phyloP scores from a whole-genome alignment of 352 stramenopile genomes.

The Pythium utonaiense region DNA sequence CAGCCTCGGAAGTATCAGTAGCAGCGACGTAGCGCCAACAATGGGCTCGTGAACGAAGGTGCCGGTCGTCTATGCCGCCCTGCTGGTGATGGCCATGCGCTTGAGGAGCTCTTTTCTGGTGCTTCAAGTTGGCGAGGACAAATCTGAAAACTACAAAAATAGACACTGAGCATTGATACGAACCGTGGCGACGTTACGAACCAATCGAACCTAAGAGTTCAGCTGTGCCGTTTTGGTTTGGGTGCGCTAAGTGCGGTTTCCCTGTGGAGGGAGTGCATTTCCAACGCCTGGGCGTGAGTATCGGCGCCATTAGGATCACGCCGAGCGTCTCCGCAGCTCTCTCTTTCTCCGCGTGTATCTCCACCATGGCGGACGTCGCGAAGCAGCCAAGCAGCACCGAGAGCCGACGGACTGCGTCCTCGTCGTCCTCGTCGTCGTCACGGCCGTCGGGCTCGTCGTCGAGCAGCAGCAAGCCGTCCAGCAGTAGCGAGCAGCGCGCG shows the following conservation, averaged over 20 bases:
- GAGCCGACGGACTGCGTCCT: conserved; percentile 10
- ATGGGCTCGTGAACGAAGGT: not conserved
- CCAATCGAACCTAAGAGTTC: conserved; percentile 1
- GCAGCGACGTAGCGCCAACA: too few relatives aligned
- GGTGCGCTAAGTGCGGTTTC: conserved; percentile 3
- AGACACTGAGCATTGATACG: not conserved
- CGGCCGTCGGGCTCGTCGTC: conserved; percentile 14
- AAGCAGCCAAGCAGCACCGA: conserved; percentile 14
- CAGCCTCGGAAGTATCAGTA: too few relatives aligned
- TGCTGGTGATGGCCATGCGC: conserved; percentile 1
- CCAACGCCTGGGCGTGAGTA: not conserved
- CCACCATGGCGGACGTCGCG: conserved; percentile 32
- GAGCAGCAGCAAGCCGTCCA: conserved; percentile 10
- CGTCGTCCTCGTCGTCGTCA: conserved; percentile 12
- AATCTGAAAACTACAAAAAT: conserved; percentile 3
- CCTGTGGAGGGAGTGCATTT: conserved; percentile 5
- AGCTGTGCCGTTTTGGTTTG: not conserved
- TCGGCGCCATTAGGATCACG: not conserved
- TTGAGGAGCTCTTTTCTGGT: not conserved
- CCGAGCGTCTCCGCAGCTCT: not conserved
- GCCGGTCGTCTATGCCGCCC: conserved; percentile 15
- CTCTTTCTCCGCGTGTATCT: not conserved
- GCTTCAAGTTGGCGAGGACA: conserved; percentile 16
- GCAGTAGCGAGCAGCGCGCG: conserved; percentile 1
- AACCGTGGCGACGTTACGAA: not conserved